These are phyloP conservation scores for Globisporangium orthogonon DNA, from an alignment of 352 stramenopile species.

Conservation along the genomic window DNA sequence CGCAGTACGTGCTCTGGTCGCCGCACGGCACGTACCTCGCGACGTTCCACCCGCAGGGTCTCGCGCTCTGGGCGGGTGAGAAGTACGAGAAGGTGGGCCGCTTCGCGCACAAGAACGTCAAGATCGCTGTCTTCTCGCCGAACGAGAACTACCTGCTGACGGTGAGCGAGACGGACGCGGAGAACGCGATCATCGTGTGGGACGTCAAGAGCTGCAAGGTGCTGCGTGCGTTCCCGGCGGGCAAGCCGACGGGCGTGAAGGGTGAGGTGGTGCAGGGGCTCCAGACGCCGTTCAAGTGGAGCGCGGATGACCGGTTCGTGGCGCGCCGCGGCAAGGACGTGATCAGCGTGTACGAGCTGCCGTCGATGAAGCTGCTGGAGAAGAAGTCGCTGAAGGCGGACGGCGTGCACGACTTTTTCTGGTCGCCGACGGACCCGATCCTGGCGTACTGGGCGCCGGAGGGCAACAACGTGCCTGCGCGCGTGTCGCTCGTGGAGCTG, in stretches of 20 bases:
- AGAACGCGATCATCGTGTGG: conserved; percentile 96
- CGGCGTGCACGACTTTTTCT: conserved; percentile 97
- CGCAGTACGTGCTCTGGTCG: conserved; percentile 97
- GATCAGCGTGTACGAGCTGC: conserved; percentile 93
- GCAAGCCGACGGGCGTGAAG: conserved; percentile 66
- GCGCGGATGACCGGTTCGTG: conserved; percentile 93
- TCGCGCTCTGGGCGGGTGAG: conserved; percentile 96
- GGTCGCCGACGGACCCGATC: conserved; percentile 93
- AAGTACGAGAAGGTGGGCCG: conserved; percentile 97
- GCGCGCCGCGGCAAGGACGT: conserved; percentile 92
- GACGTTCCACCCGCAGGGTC: conserved; percentile 96
- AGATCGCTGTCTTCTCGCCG: conserved; percentile 92
- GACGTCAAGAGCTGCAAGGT: conserved; percentile 90
- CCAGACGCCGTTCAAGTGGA: conserved; percentile 94
- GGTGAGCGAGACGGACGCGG: conserved; percentile 91
- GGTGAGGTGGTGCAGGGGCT: conserved; percentile 73
- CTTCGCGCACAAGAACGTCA: conserved; percentile 94
- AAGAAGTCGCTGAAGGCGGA: conserved; percentile 95
- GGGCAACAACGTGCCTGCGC: conserved; percentile 90
- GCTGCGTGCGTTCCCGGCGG: conserved; percentile 77
- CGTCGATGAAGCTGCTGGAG: conserved; percentile 96
- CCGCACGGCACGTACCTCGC: conserved; percentile 95
- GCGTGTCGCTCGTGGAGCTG: conserved; percentile 96
- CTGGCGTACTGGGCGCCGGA: conserved; percentile 97
- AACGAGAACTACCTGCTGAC: conserved; percentile 97